Evolutionary conservation across 345 rosid genomes (phyloP).

Genomic region (Bruguiera sexangula): DNA sequence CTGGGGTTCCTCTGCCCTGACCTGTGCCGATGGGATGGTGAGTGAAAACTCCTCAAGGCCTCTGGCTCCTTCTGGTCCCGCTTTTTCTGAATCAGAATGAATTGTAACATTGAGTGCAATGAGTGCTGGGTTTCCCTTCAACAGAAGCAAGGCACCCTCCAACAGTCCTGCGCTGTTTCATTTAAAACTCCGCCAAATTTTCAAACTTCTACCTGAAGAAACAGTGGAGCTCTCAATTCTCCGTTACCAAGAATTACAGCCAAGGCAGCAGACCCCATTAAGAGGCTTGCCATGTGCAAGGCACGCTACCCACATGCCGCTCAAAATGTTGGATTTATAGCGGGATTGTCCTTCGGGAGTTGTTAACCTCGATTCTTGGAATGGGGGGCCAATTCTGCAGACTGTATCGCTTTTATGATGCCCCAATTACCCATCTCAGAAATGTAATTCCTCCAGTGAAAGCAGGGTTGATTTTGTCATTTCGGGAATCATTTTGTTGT

Average conservation of each 20-base stretch:
- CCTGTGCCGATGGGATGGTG: background rate
- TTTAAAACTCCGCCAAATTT: background rate
- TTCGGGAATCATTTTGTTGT: background rate
- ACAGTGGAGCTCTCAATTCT: background rate
- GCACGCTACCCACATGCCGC: constrained; percentile 25
- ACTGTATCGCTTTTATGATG: background rate
- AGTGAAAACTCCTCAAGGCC: constrained; percentile 5
- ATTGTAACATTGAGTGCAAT: background rate
- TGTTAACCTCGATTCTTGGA: constrained; percentile 7
- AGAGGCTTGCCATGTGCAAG: constrained; percentile 14
- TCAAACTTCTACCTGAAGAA: background rate
- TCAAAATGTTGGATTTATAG: background rate
- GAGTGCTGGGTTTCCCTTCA: constrained; percentile 17
- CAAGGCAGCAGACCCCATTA: constrained; percentile 9
- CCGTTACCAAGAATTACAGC: background rate
- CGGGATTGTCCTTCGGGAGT: constrained; percentile 18
- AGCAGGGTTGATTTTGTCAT: background rate
- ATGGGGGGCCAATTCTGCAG: background rate
- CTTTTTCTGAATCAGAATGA: constrained; percentile 3
- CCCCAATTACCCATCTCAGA: background rate
- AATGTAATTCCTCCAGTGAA: too few species aligned
- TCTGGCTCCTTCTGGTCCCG: background rate
- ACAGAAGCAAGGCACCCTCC: constrained; percentile 7
- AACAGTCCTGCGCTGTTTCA: background rate
- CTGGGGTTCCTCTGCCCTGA: background rate